A percentile compares a stretch with the other conserved stretches of the same genome.
These are phyloP conservation scores for Alternaria triticimaculans DNA, from an alignment of 2,329 filamentous ascomycete genomes.

Conservation along the genomic window DNA sequence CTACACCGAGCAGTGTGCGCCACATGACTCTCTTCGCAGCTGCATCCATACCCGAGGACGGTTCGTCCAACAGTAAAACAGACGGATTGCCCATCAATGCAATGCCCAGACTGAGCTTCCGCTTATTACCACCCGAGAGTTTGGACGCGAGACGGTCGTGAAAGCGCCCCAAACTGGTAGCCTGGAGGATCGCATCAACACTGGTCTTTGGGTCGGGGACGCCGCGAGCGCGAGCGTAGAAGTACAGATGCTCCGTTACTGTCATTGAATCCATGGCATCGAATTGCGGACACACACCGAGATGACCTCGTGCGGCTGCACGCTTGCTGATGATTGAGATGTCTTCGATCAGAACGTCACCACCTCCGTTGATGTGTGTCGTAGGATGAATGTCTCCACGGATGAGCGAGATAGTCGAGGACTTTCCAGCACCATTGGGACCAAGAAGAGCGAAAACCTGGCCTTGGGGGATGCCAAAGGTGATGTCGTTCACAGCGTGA, in stretches of 20 bases:
- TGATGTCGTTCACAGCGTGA: slow-evolving; percentile 82
- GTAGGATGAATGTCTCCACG: slow-evolving; percentile 84
- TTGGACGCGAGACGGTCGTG: slow-evolving; percentile 76
- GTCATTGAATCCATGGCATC: slow-evolving; percentile 89
- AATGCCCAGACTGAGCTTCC: slow-evolving; percentile 89
- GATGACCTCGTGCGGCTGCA: slow-evolving; percentile 73
- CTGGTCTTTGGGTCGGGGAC: slow-evolving; percentile 78
- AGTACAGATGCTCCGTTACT: slow-evolving; percentile 81
- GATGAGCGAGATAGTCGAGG: slow-evolving; percentile 86
- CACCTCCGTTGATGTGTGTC: slow-evolving; percentile 61
- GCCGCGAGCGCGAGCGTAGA: slow-evolving; percentile 86
- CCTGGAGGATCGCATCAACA: slow-evolving; percentile 76
- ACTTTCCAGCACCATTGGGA: slow-evolving; percentile 91
- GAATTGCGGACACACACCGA: slow-evolving; percentile 86
- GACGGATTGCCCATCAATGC: slow-evolving; percentile 91
- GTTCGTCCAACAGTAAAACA: slow-evolving; percentile 88
- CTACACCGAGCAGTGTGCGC: slow-evolving; percentile 77
- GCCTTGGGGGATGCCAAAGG: slow-evolving; percentile 78
- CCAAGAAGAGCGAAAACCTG: slow-evolving; percentile 90
- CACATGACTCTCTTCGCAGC: slow-evolving; percentile 93
- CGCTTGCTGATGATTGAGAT: slow-evolving; percentile 76
- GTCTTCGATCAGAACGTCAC: slow-evolving; percentile 81
- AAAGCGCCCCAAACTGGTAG: slow-evolving; percentile 78
- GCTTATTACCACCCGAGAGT: slow-evolving; percentile 88
- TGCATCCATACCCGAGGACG: slow-evolving; percentile 86